A percentile compares a stretch with the other conserved stretches of the same genome.
These are phyloP conservation scores for Didymella arachidicola DNA, from an alignment of 2,329 filamentous ascomycete species.

Conservation along the genomic window DNA sequence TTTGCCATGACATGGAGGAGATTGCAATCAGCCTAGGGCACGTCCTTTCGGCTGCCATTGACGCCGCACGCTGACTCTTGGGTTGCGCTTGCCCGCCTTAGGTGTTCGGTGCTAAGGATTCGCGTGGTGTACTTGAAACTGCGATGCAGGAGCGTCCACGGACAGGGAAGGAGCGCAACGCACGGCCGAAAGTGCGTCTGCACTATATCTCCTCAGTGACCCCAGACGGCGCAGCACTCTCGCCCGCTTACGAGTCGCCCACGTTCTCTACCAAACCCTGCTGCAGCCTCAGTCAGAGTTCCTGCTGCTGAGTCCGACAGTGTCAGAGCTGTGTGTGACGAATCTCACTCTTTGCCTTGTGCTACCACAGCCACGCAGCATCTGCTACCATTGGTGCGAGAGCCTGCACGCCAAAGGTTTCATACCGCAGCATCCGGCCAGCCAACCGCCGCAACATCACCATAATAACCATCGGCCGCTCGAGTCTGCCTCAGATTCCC, in stretches of 20 bases:
- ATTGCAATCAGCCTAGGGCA: conserved; percentile 25
- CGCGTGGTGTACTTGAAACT: conserved; percentile 38
- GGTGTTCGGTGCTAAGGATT: conserved; percentile 24
- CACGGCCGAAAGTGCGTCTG: conserved; percentile 17
- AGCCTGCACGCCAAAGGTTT: conserved; percentile 41
- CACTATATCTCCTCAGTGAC: conserved; percentile 20
- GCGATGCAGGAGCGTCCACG: conserved; percentile 22
- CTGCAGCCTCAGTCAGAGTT: conserved; percentile 17
- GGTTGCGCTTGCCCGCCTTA: conserved; percentile 7
- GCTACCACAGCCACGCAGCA: conserved; percentile 31
- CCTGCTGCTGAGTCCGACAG: conserved; percentile 19
- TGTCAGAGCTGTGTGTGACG: conserved; percentile 27
- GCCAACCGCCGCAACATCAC: conserved; percentile 29
- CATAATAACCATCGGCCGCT: conserved; percentile 23
- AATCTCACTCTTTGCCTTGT: conserved; percentile 36
- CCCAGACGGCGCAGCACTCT: conserved; percentile 12
- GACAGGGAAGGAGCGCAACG: conserved; percentile 17
- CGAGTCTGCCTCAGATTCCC: conserved; percentile 10
- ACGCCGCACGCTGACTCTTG: conserved; percentile 17
- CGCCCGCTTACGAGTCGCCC: conserved; percentile 23
- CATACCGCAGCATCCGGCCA: conserved; percentile 28
- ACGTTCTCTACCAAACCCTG: conserved; percentile 17
- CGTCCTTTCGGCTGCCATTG: conserved; percentile 16
- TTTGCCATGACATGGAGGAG: conserved; percentile 23
- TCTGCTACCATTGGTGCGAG: conserved; percentile 41